Evolutionary conservation across 306 rosid species (phyloP), one percentile per base, ranked within the genome.

Genomic region (Vigna unguiculata): DNA sequence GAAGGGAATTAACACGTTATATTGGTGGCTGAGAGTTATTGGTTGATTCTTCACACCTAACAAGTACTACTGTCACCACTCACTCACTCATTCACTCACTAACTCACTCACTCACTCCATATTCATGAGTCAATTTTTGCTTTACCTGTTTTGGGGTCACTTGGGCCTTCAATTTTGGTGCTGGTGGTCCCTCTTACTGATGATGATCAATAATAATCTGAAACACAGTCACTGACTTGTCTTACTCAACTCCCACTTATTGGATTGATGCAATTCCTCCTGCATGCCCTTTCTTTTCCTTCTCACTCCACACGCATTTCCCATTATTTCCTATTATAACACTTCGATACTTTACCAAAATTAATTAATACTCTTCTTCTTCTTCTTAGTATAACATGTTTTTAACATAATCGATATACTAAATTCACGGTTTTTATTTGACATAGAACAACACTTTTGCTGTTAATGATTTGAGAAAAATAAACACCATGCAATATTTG

Each of bases 231-330:
- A 59, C 48, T 36, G 77, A 75, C 84, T 75, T 64, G 82, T 85
- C 88, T 85, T 79, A 79, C 88, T 85, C 88, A 82, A 85, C 88
- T 79, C 59, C 86, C 86, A 82, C 86, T 84, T 58, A 58, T 52
- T 66, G 46, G 48, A 43, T 40, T 14, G 48, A 76, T 65, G 55
- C 59, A 75, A 71, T 52, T 19, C 58, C 80, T 72, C 75, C 34
- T 43, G 13, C 69, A 1, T 43, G 32, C 11, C 25, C 38, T 30
- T 52, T 74, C 28, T 66, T 64, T 65, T 22, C 70, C 32, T 36
- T 43, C 9, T 67, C 69, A 55, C 36, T 72, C 76, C 46, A 66
- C 53, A 19, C n/a, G 59, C 69, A 62, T 76, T 20, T 20, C 9
- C 5, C 15, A 8, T 24, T 57, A 53, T 82, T 71, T 63, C 72